Base-by-base conservation (phyloP, 768 basidiomycete species). In the Nidula microcarpa region DNA sequence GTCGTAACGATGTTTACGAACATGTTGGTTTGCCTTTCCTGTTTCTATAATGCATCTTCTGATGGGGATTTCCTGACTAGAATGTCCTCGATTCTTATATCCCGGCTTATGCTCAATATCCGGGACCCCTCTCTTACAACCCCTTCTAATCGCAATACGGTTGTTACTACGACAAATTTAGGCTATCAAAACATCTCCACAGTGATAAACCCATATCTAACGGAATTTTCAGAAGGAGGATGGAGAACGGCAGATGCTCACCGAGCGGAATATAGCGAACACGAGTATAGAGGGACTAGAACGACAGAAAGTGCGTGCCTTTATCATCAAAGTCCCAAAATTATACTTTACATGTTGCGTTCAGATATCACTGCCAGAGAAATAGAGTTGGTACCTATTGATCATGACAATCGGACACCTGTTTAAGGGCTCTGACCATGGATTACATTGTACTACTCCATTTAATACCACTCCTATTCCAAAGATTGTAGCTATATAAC, bases 101-200 rank as follows among this genome's bases (percentile, higher is more conserved):
- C 75, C 3, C 65, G 73, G 7, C 61, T 75, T 13, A 71, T 73
- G 68, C 63, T 77, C 43, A 76, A 75, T 57, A 56, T 77, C 16
- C 70, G 73, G n/a, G 66, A 72, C 52, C 73, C 71, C 8, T 52
- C 55, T 1, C 51, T 67, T 33, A 53, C 56, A 23, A n/a, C 13
- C 2, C 16, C 39, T 11, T 51, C 36, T 37, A 49, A 30, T 23
- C 47, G 44, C 45, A 35, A 11, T 39, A 46, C 47, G 23, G 11
- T 34, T 48, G 14, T 17, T 48, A 41, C 49, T 34, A 43, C 30
- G 14, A 30, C 39, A 23, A 47, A 37, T 46, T 51, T 23, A 54
- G 13, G 33, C 34, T 9, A 46, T 55, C 16, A 47, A 33, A 34
- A 46, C 18, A 5, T 14, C 44, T 45, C n/a, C 23, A 46, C 62